Conservation (phyloP, 345 rosid genomes). For the Arabis hirsuta region DNA sequence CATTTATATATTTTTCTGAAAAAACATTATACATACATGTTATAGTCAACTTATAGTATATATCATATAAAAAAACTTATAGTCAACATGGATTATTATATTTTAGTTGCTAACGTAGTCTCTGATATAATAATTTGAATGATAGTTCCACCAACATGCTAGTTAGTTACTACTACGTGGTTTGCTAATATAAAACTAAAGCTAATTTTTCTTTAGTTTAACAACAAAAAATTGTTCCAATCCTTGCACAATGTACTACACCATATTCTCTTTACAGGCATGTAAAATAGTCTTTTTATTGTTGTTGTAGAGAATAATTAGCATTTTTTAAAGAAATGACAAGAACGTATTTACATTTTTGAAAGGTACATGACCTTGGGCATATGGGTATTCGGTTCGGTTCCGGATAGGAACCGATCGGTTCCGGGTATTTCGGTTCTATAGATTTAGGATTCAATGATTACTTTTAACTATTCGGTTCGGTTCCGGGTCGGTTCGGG, state of each 20-base stretch:
- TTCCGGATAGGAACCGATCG: too few species aligned
- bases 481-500: too few species aligned
- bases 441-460: too few species aligned
- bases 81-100: not conserved
- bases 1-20: too few species aligned
- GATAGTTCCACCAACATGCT: not conserved
- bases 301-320: not conserved
- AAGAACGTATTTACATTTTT: not conserved
- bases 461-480: too few species aligned
- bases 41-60: too few species aligned
- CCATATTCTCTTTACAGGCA: not conserved
- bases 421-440: too few species aligned
- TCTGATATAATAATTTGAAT: not conserved
- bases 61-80: not conserved
- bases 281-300: not conserved
- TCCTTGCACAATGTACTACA: not conserved
- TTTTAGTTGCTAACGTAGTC: not conserved
- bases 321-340: not conserved
- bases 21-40: too few species aligned
- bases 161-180: constrained; percentile 22
- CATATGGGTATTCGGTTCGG: too few species aligned
- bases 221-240: not conserved
- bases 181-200: not conserved
- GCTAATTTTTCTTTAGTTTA: not conserved
- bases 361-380: not conserved